These are phyloP conservation scores for Mortierella alpina DNA, from an alignment of 192 early-diverging fungal species.

Conservation along the genomic window DNA sequence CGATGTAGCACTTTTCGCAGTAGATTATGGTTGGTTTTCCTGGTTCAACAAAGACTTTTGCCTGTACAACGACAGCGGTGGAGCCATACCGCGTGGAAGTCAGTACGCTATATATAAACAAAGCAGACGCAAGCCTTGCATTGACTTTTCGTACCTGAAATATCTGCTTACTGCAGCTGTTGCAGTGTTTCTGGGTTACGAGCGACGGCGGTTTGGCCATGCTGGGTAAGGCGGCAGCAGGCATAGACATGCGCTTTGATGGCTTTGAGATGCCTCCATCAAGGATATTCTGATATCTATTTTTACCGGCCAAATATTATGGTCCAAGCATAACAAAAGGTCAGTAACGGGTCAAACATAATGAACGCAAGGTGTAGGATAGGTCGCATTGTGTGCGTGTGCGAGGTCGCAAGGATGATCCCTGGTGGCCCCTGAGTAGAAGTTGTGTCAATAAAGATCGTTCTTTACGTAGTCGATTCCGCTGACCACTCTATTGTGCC, in stretches of 20 bases:
- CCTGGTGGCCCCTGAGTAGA: neutral
- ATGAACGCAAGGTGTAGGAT: too few species aligned
- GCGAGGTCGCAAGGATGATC: too few species aligned
- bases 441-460: too few species aligned
- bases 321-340: neutral
- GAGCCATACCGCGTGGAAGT: neutral
- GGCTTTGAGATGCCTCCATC: constrained; percentile 48
- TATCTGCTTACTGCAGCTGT: constrained; percentile 35
- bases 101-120: neutral
- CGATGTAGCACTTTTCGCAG: constrained; percentile 50
- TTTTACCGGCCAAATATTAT: neutral
- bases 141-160: constrained; percentile 12
- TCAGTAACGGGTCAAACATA: too few species aligned
- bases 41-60: constrained; percentile 44
- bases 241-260: constrained; percentile 51
- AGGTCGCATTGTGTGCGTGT: neutral
- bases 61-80: constrained; percentile 1
- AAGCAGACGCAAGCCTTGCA: neutral
- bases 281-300: constrained; percentile 54
- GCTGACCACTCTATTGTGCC: too few species aligned
- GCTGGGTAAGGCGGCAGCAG: neutral
- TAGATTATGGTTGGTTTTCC: constrained; percentile 43
- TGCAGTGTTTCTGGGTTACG: constrained; percentile 44
- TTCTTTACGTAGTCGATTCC: too few species aligned
- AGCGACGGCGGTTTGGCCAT: constrained; percentile 22